Conservation (phyloP, 768 basidiomycete genomes). For the Tulasnella calospora region DNA sequence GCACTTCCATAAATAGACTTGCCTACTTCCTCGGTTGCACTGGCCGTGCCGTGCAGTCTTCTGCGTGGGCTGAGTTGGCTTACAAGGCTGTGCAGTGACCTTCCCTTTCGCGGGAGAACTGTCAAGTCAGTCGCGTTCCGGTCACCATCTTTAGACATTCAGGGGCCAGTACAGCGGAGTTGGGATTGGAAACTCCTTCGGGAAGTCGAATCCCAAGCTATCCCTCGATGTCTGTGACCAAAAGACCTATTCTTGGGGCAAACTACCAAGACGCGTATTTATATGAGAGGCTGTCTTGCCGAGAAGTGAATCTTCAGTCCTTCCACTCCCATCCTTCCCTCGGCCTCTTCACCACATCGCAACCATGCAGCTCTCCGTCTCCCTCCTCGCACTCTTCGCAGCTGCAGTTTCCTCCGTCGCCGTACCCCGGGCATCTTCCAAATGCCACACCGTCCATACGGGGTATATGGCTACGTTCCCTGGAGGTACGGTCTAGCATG, state of each 20-base stretch:
- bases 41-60: neutral
- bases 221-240: neutral
- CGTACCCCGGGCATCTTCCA: neutral
- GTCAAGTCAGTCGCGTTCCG: neutral
- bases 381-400: neutral
- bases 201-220: neutral
- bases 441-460: neutral
- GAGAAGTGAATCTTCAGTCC: neutral
- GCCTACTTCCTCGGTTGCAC: neutral
- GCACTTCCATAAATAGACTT: neutral
- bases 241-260: neutral
- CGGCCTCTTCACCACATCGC: neutral
- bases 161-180: neutral
- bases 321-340: neutral
- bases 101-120: neutral
- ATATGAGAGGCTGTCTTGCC: neutral
- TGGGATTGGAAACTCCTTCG: neutral
- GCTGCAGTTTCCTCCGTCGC: neutral
- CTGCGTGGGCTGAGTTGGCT: neutral
- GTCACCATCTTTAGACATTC: neutral
- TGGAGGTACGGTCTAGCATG: neutral
- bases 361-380: neutral
- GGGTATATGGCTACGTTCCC: neutral
- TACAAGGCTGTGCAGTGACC: neutral
- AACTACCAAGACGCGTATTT: neutral